Evolutionary conservation across 2,329 filamentous ascomycete genomes (phyloP), one percentile per base, ranked within the genome.

Genomic region (Niveomyces coronatus): DNA sequence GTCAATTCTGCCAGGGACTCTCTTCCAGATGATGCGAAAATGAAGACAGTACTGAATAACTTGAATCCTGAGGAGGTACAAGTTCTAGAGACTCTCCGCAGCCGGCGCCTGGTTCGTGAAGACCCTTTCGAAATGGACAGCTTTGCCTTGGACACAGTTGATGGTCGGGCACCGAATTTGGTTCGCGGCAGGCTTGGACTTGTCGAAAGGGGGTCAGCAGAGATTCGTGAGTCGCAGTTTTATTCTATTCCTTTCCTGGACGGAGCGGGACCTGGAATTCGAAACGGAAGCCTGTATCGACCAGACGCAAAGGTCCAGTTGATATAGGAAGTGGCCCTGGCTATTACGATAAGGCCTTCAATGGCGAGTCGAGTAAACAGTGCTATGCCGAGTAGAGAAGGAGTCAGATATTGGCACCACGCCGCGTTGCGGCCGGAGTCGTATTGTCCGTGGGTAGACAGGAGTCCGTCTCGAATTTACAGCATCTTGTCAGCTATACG

Each of bases 111-210:
- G 37, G 33, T 46, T 16, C 44, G 46, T 13, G 35, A 47, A 26
- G 44, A 45, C 34, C 29, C 39, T 3, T 44, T 45, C 17, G 40
- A 42, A 16, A 44, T 45, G 10, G 37, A 43, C 26, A 45, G 39
- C 33, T 47, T 45, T 27, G 34, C 41, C 5, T 33, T 44, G 7
- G 44, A 45, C 38, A 30, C 30, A 5, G 43, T 47, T n/a, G 45
- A 43, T 24, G 45, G 43, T 0, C 22, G 42, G 19, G 39, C 42
- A 6, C 44, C 45, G 5, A 40, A 17, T 4, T 14, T 45, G 22
- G 42, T 38, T 11, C 44, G 28, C 4, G 44, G 45, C 7, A 29
- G 40, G 15, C 44, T 45, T 5, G 45, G 45, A 7, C 42, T 46
- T 10, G 29, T 15, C 5, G 27, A 19, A 13, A 17, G 24, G 14